Percentiles rank a stretch among this genome's conserved stretches.
These are phyloP conservation scores for Volvariella surrecta DNA, from an alignment of 1,284 basidiomycete species.

Conservation along the genomic window DNA sequence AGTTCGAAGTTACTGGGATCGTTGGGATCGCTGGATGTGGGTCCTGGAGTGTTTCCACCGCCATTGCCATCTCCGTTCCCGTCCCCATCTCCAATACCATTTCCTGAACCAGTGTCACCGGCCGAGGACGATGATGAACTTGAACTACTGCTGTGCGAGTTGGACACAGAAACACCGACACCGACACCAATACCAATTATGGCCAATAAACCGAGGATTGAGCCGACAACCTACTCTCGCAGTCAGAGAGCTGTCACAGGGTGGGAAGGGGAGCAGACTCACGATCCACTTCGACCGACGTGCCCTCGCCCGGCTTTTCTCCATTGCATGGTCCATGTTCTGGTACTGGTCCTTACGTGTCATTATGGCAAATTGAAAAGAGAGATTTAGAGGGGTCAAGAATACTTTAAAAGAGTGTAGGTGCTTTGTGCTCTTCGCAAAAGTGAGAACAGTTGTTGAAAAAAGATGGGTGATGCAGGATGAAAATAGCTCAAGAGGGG, in stretches of 20 bases:
- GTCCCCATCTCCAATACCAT: constrained; percentile 6
- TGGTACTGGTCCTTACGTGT: constrained; percentile 1
- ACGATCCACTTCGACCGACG: constrained; percentile 26
- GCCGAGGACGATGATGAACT: constrained; percentile 13
- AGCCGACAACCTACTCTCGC: constrained; percentile 35
- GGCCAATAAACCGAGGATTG: constrained; percentile 30
- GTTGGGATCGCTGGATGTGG: constrained; percentile 23
- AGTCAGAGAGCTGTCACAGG: not conserved
- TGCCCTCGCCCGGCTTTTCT: constrained; percentile 17
- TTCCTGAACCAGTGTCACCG: constrained; percentile 8
- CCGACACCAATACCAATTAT: constrained; percentile 41
- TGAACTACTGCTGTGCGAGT: constrained; percentile 20
- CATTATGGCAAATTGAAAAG: constrained; percentile 10
- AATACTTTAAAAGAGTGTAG: constrained; percentile 7
- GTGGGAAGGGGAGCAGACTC: constrained; percentile 9
- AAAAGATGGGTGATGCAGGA: no score
- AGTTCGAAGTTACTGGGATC: constrained; percentile 60
- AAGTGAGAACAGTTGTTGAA: no score
- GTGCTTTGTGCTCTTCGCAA: not conserved
- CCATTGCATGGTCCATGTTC: constrained; percentile 15
- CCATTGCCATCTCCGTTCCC: constrained; percentile 13
- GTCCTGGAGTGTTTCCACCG: constrained; percentile 11
- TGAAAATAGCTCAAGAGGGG: no score
- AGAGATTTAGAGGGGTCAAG: constrained; percentile 9
- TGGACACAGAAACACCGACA: constrained; percentile 47